These are phyloP conservation scores for Penicillium soppii DNA, from an alignment of 495 filamentous ascomycete species.

Conservation along the genomic window DNA sequence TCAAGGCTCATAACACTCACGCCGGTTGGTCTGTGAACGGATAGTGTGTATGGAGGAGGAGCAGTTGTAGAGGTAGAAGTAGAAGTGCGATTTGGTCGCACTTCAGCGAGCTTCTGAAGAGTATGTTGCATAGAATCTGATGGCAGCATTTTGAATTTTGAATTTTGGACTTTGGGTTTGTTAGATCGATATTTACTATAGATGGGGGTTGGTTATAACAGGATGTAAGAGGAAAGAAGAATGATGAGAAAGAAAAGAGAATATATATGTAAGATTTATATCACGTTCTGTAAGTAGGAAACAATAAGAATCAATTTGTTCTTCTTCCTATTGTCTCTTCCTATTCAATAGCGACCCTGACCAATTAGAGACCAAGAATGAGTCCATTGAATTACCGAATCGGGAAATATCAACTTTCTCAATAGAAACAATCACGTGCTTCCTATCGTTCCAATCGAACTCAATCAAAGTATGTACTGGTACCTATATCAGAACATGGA, in stretches of 20 bases:
- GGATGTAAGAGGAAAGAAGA: not conserved
- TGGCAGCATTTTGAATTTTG: conserved; percentile 23
- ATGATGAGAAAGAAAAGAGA: not conserved
- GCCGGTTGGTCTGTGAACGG: conserved; percentile 5
- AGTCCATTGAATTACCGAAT: conserved; percentile 7
- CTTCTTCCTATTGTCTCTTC: too few relatives aligned
- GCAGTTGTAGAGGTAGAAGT: conserved; percentile 16
- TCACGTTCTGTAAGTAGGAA: too few relatives aligned
- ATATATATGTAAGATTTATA: not conserved
- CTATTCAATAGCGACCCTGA: too few relatives aligned
- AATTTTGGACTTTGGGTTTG: not conserved
- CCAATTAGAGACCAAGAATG: not conserved
- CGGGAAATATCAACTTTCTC: conserved; percentile 2
- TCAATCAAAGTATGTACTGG: conserved; percentile 8
- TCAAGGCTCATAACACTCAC: conserved; percentile 2
- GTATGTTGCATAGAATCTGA: conserved; percentile 25
- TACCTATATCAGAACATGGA: not conserved
- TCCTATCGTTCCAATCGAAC: conserved; percentile 8
- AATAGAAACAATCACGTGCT: conserved; percentile 10
- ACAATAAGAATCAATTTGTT: too few relatives aligned
- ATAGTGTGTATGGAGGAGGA: conserved; percentile 1
- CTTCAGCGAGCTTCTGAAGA: conserved; percentile 22
- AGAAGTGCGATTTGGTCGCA: conserved; percentile 7
- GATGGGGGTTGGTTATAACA: not conserved
- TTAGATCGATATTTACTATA: not conserved